These are phyloP conservation scores for Thozetella sp. DNA, from an alignment of 495 filamentous ascomycete genomes.

Conservation along the genomic window DNA sequence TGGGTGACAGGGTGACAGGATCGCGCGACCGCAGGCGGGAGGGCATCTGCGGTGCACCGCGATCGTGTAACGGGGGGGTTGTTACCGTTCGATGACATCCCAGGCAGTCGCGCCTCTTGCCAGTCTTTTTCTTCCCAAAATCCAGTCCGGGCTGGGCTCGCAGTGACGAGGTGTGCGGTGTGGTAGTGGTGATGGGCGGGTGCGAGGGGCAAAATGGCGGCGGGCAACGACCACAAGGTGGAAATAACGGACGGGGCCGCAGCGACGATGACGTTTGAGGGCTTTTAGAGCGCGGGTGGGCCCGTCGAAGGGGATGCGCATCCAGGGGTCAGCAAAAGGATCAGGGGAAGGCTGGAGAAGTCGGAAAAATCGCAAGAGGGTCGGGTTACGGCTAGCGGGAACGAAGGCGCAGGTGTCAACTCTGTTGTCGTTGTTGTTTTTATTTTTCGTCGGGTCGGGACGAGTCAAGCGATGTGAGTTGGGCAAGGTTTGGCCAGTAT, in stretches of 20 bases:
- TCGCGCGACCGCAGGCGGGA: too few relatives aligned
- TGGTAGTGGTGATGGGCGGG: neutral
- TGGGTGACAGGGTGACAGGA: neutral
- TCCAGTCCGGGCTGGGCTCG: neutral
- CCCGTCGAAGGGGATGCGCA: neutral
- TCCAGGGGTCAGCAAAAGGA: neutral
- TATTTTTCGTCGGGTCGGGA: too few relatives aligned
- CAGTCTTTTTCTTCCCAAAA: neutral
- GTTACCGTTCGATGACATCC: neutral
- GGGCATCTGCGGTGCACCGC: too few relatives aligned
- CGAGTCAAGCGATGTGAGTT: too few relatives aligned
- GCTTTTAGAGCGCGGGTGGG: conserved; percentile 3
- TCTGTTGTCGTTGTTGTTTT: too few relatives aligned
- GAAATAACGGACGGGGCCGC: neutral
- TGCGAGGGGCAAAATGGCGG: neutral
- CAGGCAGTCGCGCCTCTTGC: neutral
- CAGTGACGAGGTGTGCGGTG: neutral
- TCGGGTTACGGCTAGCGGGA: neutral
- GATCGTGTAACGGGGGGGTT: neutral
- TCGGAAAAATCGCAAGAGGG: too few relatives aligned
- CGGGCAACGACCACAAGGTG: neutral
- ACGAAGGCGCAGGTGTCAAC: neutral
- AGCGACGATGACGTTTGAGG: conserved; percentile 1
- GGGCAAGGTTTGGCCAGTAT: too few relatives aligned
- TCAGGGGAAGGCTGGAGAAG: too few relatives aligned